Evolutionary conservation across 2,329 filamentous ascomycete species (phyloP).

Genomic region (Ascosphaera acerosa): DNA sequence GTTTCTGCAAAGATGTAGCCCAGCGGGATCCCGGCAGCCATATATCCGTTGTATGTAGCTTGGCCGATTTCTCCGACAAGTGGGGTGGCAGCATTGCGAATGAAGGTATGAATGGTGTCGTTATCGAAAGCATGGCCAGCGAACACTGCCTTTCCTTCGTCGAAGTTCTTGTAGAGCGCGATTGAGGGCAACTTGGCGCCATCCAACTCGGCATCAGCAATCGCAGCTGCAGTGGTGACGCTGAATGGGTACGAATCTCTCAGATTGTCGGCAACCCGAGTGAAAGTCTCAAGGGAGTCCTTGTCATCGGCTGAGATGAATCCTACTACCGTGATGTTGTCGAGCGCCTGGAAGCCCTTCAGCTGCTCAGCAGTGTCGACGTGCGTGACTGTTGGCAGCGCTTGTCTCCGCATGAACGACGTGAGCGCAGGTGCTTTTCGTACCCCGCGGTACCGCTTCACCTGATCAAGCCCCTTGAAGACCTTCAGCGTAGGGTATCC

Average conservation of each 20-base stretch:
- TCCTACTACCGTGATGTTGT: constrained; percentile 85
- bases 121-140: constrained; percentile 57
- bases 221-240: constrained; percentile 52
- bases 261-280: constrained; percentile 42
- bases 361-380: constrained; percentile 61
- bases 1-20: constrained; percentile 97
- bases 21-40: constrained; percentile 71
- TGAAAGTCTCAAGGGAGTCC: constrained; percentile 66
- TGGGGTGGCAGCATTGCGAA: constrained; percentile 63
- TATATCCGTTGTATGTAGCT: constrained; percentile 89
- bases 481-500: constrained; percentile 98
- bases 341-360: constrained; percentile 89
- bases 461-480: constrained; percentile 72
- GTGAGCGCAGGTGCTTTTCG: constrained; percentile 59
- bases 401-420: constrained; percentile 96
- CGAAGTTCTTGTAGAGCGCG: constrained; percentile 92
- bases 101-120: constrained; percentile 57
- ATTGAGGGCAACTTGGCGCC: constrained; percentile 67
- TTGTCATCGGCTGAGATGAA: constrained; percentile 65
- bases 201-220: constrained; percentile 80
- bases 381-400: constrained; percentile 68
- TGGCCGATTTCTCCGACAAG: constrained; percentile 89
- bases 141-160: constrained; percentile 81
- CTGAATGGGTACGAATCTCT: constrained; percentile 88
- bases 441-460: constrained; percentile 63